These are phyloP conservation scores for Exophiala mesophila DNA, from an alignment of 2,329 filamentous ascomycete species.

Conservation along the genomic window DNA sequence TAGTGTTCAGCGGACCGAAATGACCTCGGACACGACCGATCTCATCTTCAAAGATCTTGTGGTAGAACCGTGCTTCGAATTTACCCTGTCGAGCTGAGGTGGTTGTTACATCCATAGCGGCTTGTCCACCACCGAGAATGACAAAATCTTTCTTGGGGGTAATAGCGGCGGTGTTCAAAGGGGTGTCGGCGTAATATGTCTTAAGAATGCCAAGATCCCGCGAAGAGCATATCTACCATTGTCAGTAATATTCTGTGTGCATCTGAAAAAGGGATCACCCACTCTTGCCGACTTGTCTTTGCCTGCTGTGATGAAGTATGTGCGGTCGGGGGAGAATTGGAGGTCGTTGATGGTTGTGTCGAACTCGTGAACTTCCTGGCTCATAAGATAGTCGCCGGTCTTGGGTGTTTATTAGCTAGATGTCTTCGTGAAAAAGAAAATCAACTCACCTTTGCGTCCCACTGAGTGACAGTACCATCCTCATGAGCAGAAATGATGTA, in stretches of 20 bases:
- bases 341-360: constrained; percentile 82
- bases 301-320: constrained; percentile 96
- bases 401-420: constrained; percentile 29
- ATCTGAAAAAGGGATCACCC: constrained; percentile 25
- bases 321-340: constrained; percentile 89
- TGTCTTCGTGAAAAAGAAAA: not conserved
- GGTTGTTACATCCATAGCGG: constrained; percentile 97
- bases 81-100: constrained; percentile 93
- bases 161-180: constrained; percentile 91
- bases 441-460: constrained; percentile 73
- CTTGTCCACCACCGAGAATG: constrained; percentile 95
- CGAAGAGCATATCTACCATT: constrained; percentile 67
- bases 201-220: constrained; percentile 88
- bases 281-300: constrained; percentile 98
- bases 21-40: constrained; percentile 95
- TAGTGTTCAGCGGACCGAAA: constrained; percentile 94
- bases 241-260: constrained; percentile 7
- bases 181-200: constrained; percentile 86
- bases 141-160: constrained; percentile 96
- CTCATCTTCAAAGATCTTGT: constrained; percentile 99
- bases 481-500: constrained; percentile 98
- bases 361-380: constrained; percentile 79
- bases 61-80: constrained; percentile 98
- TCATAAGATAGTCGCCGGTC: constrained; percentile 76
- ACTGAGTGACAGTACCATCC: constrained; percentile 85